These are phyloP conservation scores for Copromyces sp. DNA, from an alignment of 495 filamentous ascomycete genomes.

Conservation along the genomic window DNA sequence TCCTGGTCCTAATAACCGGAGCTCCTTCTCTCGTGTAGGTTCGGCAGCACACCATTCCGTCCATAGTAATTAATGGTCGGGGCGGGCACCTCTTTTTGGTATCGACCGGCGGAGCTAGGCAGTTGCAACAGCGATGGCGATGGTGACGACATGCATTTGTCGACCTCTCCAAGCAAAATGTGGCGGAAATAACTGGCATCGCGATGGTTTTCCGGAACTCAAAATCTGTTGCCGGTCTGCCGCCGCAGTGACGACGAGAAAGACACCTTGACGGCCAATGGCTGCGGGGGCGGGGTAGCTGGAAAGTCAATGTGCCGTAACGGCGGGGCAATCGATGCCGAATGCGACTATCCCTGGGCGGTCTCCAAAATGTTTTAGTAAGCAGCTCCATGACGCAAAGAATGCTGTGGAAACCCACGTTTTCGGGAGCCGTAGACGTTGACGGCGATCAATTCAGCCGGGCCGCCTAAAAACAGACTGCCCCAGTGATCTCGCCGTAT, in stretches of 20 bases:
- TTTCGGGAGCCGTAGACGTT: neutral
- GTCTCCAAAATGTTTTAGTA: slow-evolving; percentile 4
- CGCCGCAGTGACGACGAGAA: neutral
- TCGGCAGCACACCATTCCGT: neutral
- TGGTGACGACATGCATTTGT: slow-evolving; percentile 18
- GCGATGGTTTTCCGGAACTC: slow-evolving; percentile 2
- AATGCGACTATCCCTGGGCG: neutral
- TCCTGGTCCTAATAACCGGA: neutral
- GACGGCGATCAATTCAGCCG: neutral
- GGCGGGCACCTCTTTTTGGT: slow-evolving; percentile 4
- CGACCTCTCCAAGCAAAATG: neutral
- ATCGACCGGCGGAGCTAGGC: slow-evolving; percentile 2
- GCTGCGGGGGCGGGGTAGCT: neutral
- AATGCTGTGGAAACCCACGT: neutral
- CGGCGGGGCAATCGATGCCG: neutral
- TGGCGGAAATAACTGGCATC: neutral
- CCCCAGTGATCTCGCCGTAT: neutral
- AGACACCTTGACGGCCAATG: neutral
- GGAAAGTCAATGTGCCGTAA: neutral
- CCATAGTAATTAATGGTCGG: neutral
- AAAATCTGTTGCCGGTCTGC: slow-evolving; percentile 5
- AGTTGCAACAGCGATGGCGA: slow-evolving; percentile 11
- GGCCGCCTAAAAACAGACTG: neutral
- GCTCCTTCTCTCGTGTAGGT: neutral
- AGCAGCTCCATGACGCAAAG: neutral